Base-by-base conservation (phyloP, 345 rosid genomes). In the Eutrema yunnanense region DNA sequence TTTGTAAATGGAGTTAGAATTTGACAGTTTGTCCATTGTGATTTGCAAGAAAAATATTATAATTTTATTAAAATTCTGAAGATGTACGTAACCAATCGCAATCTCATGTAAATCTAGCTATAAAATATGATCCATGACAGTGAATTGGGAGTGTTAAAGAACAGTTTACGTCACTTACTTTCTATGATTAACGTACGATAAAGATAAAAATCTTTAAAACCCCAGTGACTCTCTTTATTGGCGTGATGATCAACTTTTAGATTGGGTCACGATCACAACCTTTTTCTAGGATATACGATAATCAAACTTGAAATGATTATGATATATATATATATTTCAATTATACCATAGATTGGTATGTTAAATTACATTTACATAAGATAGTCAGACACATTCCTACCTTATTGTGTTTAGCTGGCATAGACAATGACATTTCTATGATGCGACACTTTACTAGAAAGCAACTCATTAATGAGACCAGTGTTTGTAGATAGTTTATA, bases 211-310 rank as follows among this genome's bases (percentile, higher is more conserved):
- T 41, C 27, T 55, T 38, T 46, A 13, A 38, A 57, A 30, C 59
- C 48, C 40, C 43, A 10, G 30, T 41, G 29, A 44, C 42, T 32
- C 6, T 26, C 33, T 58, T 41, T 59, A 67, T 27, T 50, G 73
- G 79, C 73, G 69, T 75, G 69, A 75, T 68, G 50, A 61, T 68
- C 16, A 68, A 61, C 69, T 69, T 75, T 75, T 61, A 61, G 64
- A 52, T 61, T 61, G 29, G 74, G 79, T 75, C 79, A 68, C 56
- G 4, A 52, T 74, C 73, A 22, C 29, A 67, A 66, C 2, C 62
- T 30, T 74, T 58, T 62, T 65, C 16, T 37, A 8, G 12, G 60
- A 27, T 36, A 59, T 33, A 74, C 67, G 47, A 60, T 51, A 67
- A 67, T 60, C 68, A 60, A 61, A 54, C 63, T 44, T 22, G 58